phyloP scores from a whole-genome alignment of 73 alveolate species.

The Breviolum minutum region DNA sequence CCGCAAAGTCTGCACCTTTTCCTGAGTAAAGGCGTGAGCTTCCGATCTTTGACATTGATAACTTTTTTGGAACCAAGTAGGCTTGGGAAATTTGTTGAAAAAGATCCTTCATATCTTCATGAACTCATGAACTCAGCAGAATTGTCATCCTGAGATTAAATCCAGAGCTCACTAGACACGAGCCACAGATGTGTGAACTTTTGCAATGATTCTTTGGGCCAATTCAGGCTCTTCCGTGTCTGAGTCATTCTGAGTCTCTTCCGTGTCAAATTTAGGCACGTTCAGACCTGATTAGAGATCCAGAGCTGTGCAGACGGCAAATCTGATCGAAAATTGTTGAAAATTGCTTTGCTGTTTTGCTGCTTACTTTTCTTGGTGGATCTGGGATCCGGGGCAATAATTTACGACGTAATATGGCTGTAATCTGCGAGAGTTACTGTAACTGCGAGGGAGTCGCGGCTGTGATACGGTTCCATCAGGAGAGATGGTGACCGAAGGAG shows the following conservation, averaged over 20 bases:
- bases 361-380: no score
- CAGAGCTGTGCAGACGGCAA: slow-evolving; percentile 31
- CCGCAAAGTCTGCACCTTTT: slow-evolving; percentile 37
- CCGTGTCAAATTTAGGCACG: neutral
- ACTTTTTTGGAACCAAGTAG: neutral
- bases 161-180: neutral
- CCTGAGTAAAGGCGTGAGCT: slow-evolving; percentile 33
- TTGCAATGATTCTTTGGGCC: slow-evolving; percentile 3
- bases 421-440: no score
- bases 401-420: no score
- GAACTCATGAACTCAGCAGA: no score
- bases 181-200: neutral
- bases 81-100: neutral
- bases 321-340: neutral
- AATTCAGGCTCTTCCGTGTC: neutral
- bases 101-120: no score
- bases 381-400: no score
- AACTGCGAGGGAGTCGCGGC: no score
- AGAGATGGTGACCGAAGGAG: no score
- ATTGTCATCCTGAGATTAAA: neutral
- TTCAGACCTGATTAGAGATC: slow-evolving; percentile 1
- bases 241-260: neutral
- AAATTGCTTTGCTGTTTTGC: neutral
- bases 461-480: no score
- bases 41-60: neutral